Evolutionary conservation across 2,329 filamentous ascomycete species (phyloP), one percentile per base, ranked within the genome.

Genomic region (Colletotrichum tamarilloi): DNA sequence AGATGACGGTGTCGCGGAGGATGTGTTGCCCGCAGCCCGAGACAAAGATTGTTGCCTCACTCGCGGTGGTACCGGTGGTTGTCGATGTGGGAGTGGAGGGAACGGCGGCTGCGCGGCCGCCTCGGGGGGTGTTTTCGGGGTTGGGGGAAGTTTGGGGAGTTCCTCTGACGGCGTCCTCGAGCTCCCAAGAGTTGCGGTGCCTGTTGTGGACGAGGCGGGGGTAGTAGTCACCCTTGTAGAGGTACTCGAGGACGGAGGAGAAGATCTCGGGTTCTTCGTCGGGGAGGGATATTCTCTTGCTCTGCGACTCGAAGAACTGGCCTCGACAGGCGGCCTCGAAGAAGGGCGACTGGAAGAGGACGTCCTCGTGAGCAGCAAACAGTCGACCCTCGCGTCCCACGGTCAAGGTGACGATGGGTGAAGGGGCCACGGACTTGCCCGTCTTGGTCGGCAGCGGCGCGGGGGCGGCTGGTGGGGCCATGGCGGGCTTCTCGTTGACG

Each of bases 151-250:
- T 81, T 68, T 84, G 82, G 76, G 86, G 85, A 57, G 85, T 86
- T 74, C 78, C 79, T 73, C 80, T 78, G 76, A 82, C 82, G 86
- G 86, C 80, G 83, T 91, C 89, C 82, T 97, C 95, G n/a, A 98
- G 85, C 80, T 93, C 92, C 92, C 94, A 98, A 65, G 90, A 92
- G 82, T 94, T 92, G 70, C 90, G 90, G 75, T 92, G 91, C 86
- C 95, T 95, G 85, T 96, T 94, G 84, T 95, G 94, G 68, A 94
- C 84, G 26, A 97, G 88, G 22, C 93, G 92, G 3, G 95, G 95
- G 77, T 92, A 95, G 85, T 98, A 98, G 83, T 98, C 95, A 76
- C 95, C 95, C 84, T 97, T 97, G 89, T 97, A 97, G 69, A 98
- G 91, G 78, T 93, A 98, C 81, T 98, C 95, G 69, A 98, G 91